Percentiles rank a stretch among this genome's conserved stretches.
Conservation (phyloP, 768 basidiomycete species). For the Phylloporus sp. region DNA sequence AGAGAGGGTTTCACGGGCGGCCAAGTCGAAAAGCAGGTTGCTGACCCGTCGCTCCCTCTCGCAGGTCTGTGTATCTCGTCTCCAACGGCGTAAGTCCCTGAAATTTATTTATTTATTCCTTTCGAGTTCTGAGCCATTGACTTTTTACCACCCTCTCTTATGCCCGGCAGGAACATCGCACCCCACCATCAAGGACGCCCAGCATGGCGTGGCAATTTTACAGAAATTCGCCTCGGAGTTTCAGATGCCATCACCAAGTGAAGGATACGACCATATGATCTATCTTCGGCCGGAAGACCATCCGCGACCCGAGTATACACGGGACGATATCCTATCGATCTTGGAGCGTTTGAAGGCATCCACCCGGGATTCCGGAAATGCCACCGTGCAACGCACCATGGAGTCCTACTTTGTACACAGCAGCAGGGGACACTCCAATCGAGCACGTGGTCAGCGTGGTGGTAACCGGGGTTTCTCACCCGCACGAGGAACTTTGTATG, state of each 20-base stretch:
- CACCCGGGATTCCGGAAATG: conserved; percentile 16
- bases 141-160: conserved; percentile 6
- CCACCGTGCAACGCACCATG: conserved; percentile 1
- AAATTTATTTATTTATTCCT: background rate
- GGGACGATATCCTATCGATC: conserved; percentile 47
- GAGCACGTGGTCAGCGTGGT: conserved; percentile 22
- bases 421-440: conserved; percentile 4
- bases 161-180: conserved; percentile 55
- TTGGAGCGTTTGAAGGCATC: conserved; percentile 44
- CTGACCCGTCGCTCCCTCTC: conserved; percentile 18
- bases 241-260: conserved; percentile 48
- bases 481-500: conserved; percentile 11
- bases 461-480: conserved; percentile 12
- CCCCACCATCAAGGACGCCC: conserved; percentile 68
- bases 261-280: conserved; percentile 64
- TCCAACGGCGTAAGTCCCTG: conserved; percentile 52
- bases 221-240: conserved; percentile 63
- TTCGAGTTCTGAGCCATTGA: conserved; percentile 8
- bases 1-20: conserved; percentile 21
- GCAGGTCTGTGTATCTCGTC: conserved; percentile 60
- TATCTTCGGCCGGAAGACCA: conserved; percentile 35
- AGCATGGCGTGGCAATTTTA: conserved; percentile 58
- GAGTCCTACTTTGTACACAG: conserved; percentile 7
- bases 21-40: conserved; percentile 4
- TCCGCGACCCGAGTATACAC: conserved; percentile 45